A percentile compares a stretch with the other conserved stretches of the same genome.
Conservation (phyloP, 2,329 filamentous ascomycete species). For the Diaporthe longicolla region DNA sequence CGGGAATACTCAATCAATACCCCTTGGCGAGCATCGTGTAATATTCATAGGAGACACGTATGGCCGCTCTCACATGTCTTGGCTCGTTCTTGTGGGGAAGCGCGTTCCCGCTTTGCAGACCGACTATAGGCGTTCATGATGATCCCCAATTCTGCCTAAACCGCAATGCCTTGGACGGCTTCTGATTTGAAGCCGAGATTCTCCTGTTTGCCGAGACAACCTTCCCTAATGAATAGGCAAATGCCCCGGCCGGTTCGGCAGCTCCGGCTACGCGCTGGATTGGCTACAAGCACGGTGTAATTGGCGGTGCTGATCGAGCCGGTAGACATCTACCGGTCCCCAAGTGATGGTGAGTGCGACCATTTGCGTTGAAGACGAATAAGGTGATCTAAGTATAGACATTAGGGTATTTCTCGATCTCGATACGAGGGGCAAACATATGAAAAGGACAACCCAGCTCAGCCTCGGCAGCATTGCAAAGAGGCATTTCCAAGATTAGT, state of each 20-base stretch:
- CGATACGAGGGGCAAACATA: no score
- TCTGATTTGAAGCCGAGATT: not conserved
- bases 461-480: conserved; percentile 47
- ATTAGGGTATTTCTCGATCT: no score
- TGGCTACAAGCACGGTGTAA: not conserved
- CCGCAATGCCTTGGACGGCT: not conserved
- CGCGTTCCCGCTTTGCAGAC: not conserved
- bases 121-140: not conserved
- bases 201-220: not conserved
- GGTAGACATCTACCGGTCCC: not conserved
- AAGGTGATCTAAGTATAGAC: not conserved
- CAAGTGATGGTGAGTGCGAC: not conserved
- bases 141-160: conserved; percentile 28
- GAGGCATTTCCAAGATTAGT: not conserved
- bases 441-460: not conserved
- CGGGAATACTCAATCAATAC: not conserved
- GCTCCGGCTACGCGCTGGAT: not conserved
- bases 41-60: not conserved
- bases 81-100: no score
- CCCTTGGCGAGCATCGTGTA: not conserved
- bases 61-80: not conserved
- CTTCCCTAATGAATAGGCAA: not conserved
- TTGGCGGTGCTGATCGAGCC: not conserved
- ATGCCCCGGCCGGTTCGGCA: not conserved
- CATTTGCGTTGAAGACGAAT: not conserved